Conservation (phyloP, 176 grass and related monocot species). For the Miscanthus lutarioriparius region DNA sequence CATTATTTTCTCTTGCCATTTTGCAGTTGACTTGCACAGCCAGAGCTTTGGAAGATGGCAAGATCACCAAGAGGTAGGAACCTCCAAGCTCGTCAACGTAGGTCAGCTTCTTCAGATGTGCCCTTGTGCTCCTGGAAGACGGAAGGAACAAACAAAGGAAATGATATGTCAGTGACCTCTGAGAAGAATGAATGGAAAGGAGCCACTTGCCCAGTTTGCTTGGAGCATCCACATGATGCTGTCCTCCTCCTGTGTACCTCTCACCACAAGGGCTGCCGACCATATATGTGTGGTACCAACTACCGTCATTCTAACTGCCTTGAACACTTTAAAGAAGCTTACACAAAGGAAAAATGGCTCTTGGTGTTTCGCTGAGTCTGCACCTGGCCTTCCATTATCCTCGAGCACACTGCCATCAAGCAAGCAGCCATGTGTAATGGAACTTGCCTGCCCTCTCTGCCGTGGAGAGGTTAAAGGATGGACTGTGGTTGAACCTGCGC, state of each 20-base stretch:
- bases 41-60: slow-evolving; percentile 49
- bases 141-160: slow-evolving; percentile 34
- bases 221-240: slow-evolving; percentile 93
- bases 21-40: slow-evolving; percentile 28
- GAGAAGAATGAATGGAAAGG: slow-evolving; percentile 89
- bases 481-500: slow-evolving; percentile 85
- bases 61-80: slow-evolving; percentile 43
- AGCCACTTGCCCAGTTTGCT: slow-evolving; percentile 81
- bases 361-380: slow-evolving; percentile 22
- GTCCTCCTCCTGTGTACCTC: slow-evolving; percentile 95
- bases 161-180: slow-evolving; percentile 40
- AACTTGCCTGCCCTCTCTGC: slow-evolving; percentile 86
- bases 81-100: slow-evolving; percentile 45
- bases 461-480: slow-evolving; percentile 89
- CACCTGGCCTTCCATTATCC: slow-evolving; percentile 29
- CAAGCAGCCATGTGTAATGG: slow-evolving; percentile 47
- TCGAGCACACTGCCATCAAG: slow-evolving; percentile 13
- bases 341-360: slow-evolving; percentile 48
- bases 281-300: slow-evolving; percentile 95
- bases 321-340: slow-evolving; percentile 83
- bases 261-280: slow-evolving; percentile 89
- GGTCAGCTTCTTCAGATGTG: slow-evolving; percentile 41
- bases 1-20: not conserved
- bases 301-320: slow-evolving; percentile 88
- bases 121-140: slow-evolving; percentile 33